Conservation (phyloP, 176 grass and related monocot genomes). For the Cocos nucifera region DNA sequence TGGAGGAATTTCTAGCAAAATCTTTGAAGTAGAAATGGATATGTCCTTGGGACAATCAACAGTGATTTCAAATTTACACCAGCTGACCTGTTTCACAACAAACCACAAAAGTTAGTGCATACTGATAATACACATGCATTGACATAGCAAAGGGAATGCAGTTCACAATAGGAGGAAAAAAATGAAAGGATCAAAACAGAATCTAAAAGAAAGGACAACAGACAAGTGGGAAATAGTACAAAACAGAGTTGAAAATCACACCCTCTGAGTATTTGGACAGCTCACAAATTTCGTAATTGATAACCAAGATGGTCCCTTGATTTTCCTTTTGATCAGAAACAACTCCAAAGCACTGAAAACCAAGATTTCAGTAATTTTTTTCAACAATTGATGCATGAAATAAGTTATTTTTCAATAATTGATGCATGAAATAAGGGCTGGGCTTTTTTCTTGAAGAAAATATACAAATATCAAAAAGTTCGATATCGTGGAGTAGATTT, state of each 20-base stretch:
- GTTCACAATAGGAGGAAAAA: conserved; percentile 9
- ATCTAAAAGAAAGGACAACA: conserved; percentile 1
- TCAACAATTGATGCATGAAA: conserved; percentile 2
- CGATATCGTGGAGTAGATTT: too few relatives aligned
- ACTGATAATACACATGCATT: conserved; percentile 1
- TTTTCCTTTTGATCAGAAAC: conserved; percentile 89
- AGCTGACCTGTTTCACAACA: conserved; percentile 68
- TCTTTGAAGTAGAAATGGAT: conserved; percentile 48
- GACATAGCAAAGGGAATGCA: neutral
- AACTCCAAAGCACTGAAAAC: conserved; percentile 78
- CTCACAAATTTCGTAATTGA: conserved; percentile 65
- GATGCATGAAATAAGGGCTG: conserved; percentile 3
- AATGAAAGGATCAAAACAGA: conserved; percentile 1
- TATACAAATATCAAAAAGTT: too few relatives aligned
- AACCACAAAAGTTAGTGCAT: conserved; percentile 10
- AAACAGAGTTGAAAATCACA: conserved; percentile 14
- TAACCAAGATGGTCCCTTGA: conserved; percentile 91
- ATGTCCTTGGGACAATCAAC: conserved; percentile 86
- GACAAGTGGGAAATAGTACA: neutral
- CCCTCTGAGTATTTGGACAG: conserved; percentile 46
- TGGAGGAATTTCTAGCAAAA: conserved; percentile 47
- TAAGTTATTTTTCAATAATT: neutral
- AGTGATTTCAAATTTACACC: conserved; percentile 91
- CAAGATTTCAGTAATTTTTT: conserved; percentile 8
- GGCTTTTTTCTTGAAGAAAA: too few relatives aligned